These are phyloP conservation scores for Candida silvicultrix DNA, from an alignment of 805 yeast genomes.

Conservation along the genomic window DNA sequence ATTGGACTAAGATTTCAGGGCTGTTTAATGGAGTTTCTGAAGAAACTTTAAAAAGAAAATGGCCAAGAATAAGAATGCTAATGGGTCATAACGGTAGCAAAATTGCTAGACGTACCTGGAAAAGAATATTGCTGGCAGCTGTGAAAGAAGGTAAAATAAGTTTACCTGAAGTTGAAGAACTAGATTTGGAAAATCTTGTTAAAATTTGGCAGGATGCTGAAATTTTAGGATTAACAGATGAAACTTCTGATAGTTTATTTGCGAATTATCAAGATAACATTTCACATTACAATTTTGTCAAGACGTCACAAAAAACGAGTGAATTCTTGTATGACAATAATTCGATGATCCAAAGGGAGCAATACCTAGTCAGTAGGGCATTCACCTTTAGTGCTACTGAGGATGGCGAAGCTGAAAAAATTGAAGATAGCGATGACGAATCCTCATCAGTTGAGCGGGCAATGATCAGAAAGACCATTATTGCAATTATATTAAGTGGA, in stretches of 20 bases:
- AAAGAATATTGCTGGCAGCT: slow-evolving; percentile 50
- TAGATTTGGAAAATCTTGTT: slow-evolving; percentile 47
- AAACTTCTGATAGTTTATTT: slow-evolving; percentile 22
- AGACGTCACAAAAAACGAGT: slow-evolving; percentile 17
- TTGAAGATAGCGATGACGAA: neutral
- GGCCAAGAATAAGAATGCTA: slow-evolving; percentile 62
- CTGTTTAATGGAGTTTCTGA: slow-evolving; percentile 38
- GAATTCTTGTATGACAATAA: slow-evolving; percentile 37
- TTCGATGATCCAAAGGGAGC: slow-evolving; percentile 71
- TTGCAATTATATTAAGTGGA: slow-evolving; percentile 27
- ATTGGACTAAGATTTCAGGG: slow-evolving; percentile 55
- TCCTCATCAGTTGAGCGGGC: slow-evolving; percentile 14
- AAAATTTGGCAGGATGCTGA: slow-evolving; percentile 62
- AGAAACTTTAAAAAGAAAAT: slow-evolving; percentile 48
- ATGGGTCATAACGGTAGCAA: slow-evolving; percentile 57
- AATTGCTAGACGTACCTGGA: slow-evolving; percentile 55
- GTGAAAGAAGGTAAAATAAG: slow-evolving; percentile 50
- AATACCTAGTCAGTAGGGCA: slow-evolving; percentile 36
- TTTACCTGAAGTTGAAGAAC: slow-evolving; percentile 40
- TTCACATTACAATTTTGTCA: slow-evolving; percentile 36
- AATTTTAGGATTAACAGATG: slow-evolving; percentile 14
- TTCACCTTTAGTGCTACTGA: slow-evolving; percentile 37
- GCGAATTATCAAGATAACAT: slow-evolving; percentile 40
- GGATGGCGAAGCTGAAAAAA: neutral
- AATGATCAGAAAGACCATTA: slow-evolving; percentile 24